phyloP scores from a whole-genome alignment of 2,329 filamentous ascomycete genomes.

The Talaromyces sp. region DNA sequence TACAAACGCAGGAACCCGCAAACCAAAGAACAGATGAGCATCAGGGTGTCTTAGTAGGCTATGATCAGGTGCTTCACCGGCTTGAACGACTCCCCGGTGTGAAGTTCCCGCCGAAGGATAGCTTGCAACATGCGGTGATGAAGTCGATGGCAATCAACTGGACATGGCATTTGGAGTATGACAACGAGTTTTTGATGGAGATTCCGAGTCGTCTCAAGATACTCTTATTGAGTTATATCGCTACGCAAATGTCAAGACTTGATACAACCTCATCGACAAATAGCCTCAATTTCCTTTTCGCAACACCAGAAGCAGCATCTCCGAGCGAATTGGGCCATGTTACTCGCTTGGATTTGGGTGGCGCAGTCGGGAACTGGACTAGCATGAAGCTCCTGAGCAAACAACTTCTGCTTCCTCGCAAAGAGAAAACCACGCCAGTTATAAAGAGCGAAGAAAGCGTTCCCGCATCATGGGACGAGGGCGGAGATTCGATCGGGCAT shows the following conservation, averaged over 20 bases:
- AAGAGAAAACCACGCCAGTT: conserved; percentile 3
- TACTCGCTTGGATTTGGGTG: conserved; percentile 49
- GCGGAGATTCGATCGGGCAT: conserved; percentile 14
- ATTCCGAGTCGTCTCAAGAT: conserved; percentile 50
- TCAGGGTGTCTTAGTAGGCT: conserved; percentile 18
- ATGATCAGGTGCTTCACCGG: conserved; percentile 24
- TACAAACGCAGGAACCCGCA: conserved; percentile 24
- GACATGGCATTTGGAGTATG: conserved; percentile 53
- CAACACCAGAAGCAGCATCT: conserved; percentile 25
- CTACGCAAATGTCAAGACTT: conserved; percentile 43
- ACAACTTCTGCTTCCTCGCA: conserved; percentile 35
- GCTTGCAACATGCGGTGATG: conserved; percentile 48
- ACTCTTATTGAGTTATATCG: conserved; percentile 53
- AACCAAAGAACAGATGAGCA: conserved; percentile 10
- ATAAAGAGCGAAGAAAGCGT: conserved; percentile 17
- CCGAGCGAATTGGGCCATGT: conserved; percentile 38
- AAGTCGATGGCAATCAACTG: conserved; percentile 54
- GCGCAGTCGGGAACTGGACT: conserved; percentile 46
- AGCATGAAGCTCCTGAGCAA: conserved; percentile 45
- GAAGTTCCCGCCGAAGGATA: conserved; percentile 33
- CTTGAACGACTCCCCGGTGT: conserved; percentile 39
- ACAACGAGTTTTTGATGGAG: conserved; percentile 50
- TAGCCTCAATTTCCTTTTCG: conserved; percentile 49
- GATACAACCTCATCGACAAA: conserved; percentile 36
- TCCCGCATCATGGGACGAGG: conserved; percentile 41